Evolutionary conservation across 2,329 filamentous ascomycete genomes (phyloP).

Genomic region (Fusarium caatingaense): DNA sequence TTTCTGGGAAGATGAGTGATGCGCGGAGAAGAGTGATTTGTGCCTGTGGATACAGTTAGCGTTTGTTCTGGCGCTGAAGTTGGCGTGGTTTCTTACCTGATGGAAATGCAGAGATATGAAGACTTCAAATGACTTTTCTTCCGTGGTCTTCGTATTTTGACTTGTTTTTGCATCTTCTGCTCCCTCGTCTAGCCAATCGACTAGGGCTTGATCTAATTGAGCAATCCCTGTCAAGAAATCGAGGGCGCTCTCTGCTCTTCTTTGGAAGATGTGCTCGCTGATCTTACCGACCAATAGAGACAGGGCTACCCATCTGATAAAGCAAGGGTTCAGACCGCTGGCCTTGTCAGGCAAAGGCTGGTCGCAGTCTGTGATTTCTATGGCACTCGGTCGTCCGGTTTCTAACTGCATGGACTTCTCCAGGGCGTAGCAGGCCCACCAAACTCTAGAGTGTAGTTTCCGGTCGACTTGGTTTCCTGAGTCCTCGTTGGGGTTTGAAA

Average conservation of each 20-base stretch:
- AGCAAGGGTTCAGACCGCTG: conserved; percentile 11
- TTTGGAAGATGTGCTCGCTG: conserved; percentile 36
- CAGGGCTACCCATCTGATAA: conserved; percentile 34
- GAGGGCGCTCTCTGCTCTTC: conserved; percentile 24
- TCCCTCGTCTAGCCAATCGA: conserved; percentile 31
- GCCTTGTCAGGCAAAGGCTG: conserved; percentile 21
- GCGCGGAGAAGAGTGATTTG: conserved; percentile 38
- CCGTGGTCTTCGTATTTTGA: conserved; percentile 6
- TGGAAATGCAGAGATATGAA: conserved; percentile 38
- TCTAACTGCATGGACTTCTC: conserved; percentile 40
- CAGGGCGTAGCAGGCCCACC: conserved; percentile 39
- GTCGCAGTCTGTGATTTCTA: conserved; percentile 36
- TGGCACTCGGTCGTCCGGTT: conserved; percentile 24
- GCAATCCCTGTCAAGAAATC: conserved; percentile 29
- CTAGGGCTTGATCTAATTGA: conserved; percentile 29
- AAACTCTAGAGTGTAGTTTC: conserved; percentile 28
- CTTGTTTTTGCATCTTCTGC: conserved; percentile 21
- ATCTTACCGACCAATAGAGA: conserved; percentile 35
- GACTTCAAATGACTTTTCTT: conserved; percentile 20
- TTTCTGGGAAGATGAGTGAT: conserved; percentile 36
- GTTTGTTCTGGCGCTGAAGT: accelerated
- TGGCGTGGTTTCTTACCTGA: background rate
- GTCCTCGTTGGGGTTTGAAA: background rate
- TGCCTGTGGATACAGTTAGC: background rate
- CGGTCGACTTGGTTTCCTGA: conserved; percentile 13